Percentiles rank a stretch among this genome's conserved stretches.
Evolutionary conservation across 139 green algal genomes (phyloP).

Genomic region (Picochlorum sp.): DNA sequence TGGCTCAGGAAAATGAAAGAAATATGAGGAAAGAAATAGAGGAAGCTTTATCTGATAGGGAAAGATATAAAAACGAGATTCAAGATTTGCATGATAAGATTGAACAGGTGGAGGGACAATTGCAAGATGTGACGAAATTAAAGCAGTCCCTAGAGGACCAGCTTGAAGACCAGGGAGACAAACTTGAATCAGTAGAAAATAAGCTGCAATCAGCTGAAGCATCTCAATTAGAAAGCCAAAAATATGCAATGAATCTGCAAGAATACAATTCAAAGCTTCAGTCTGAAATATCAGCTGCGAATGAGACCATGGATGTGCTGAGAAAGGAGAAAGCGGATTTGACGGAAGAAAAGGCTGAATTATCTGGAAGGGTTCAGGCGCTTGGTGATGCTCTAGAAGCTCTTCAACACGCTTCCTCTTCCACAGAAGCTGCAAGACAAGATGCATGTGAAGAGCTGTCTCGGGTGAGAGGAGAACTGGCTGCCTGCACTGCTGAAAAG

Average conservation of each 20-base stretch:
- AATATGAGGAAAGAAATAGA: conserved; percentile 19
- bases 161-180: neutral
- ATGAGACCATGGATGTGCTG: neutral
- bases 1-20: conserved; percentile 22
- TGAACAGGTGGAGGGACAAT: conserved; percentile 1
- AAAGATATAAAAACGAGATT: conserved; percentile 37
- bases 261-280: conserved; percentile 27
- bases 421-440: conserved; percentile 1
- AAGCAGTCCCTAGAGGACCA: neutral
- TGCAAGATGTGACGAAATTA: conserved; percentile 7
- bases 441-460: conserved; percentile 13
- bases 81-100: conserved; percentile 15
- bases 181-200: neutral
- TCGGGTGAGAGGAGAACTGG: conserved; percentile 15
- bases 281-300: conserved; percentile 4
- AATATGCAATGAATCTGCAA: conserved; percentile 21
- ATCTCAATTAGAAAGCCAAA: conserved; percentile 7
- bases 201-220: neutral
- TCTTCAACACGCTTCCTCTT: neutral
- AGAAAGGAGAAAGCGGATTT: conserved; percentile 12
- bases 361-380: conserved; percentile 6
- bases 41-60: conserved; percentile 28
- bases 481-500: conserved; percentile 2
- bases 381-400: conserved; percentile 4
- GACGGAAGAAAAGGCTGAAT: conserved; percentile 8